Evolutionary conservation across 1,284 basidiomycete species (phyloP), one percentile per base, ranked within the genome.

Genomic region (Chalciporus sp.): DNA sequence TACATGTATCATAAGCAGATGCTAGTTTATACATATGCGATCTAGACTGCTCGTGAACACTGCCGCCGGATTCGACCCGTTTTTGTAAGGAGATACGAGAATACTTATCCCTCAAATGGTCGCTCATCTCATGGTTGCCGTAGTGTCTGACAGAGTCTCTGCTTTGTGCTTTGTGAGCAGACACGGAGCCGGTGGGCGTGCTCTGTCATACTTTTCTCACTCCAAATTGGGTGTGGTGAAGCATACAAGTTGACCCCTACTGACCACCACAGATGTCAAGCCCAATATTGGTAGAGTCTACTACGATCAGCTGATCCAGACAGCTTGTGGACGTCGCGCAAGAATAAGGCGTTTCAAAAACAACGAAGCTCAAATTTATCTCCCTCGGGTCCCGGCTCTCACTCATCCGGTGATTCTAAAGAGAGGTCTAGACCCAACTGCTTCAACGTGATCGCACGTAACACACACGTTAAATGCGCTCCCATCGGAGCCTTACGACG

Each of bases 311-410:
- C 29, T 37, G 45, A 19, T 33, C 29, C 23, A 20, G n/a, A 17
- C 10, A 26, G 19, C 40, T 19, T 37, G 29, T 7, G 16, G 31
- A 47, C 35, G 43, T 45, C 31, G 20, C 42, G 29, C 40, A 46
- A 14, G 23, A 17, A 37, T 7, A 37, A 37, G 6, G n/a, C n/a
- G n/a, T n/a, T n/a, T n/a, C n/a, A n/a, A n/a, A n/a, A n/a, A n/a
- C n/a, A n/a, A n/a, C n/a, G n/a, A n/a, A n/a, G n/a, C n/a, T 48
- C 42, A 44, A 58, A 47, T 39, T 23, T 31, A 20, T 47, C 41
- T 20, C 45, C 8, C 39, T 49, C 43, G 42, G 61, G 29, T 7
- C 17, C 41, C 47, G 47, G 4, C 14, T 31, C 29, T 31, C 29
- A 31, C 29, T 35, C 33, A 37, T n/a, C n/a, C 9, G 19, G 23